Evolutionary conservation across 371 early-diverging fungal species (phyloP), one percentile per base, ranked within the genome.

Genomic region (Mortierella sp.): DNA sequence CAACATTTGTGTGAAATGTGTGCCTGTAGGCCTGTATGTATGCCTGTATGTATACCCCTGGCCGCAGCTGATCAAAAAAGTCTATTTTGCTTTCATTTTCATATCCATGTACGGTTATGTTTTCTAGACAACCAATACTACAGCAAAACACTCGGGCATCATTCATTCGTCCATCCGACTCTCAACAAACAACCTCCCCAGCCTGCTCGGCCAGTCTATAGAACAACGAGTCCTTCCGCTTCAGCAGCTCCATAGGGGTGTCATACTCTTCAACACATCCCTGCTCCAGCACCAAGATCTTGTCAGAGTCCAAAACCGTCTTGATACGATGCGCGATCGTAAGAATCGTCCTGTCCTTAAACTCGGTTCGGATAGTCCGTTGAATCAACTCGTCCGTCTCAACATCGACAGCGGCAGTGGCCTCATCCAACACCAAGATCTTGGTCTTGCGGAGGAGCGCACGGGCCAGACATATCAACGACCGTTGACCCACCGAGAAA

Each of bases 241-340:
- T 64, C 48, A 74, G 22, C 45, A 71, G 58, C 41, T 55, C 39
- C 34, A 34, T 22, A 34, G 81, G 80, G 24, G 71, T 14, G 37
- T 80, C 81, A 66, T 52, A 86, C 48, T 87, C 86, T 19, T 66
- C 71, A 5, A 85, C 76, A 13, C 52, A 70, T 14, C 87, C 88
- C 29, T 71, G 31, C 26, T 85, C 84, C 66, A 87, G 4, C 22
- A 86, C 88, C 53, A 87, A 39, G 14, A 86, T 79, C 74, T 64
- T 74, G 68, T 98, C 97, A 69, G 95, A 98, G 82, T 97, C 96
- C 69, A 97, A 95, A 16, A 98, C 91, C 0, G 96, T 96, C 73
- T 93, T 89, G 79, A 95, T 89, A 8, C 79, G 52, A 66, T 83
- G 83, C n/a, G 83, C 83, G 48, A 83, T 83, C 14, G 78, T 78